These are phyloP conservation scores for Didymella glomerata DNA, from an alignment of 2,329 filamentous ascomycete genomes.

Conservation along the genomic window DNA sequence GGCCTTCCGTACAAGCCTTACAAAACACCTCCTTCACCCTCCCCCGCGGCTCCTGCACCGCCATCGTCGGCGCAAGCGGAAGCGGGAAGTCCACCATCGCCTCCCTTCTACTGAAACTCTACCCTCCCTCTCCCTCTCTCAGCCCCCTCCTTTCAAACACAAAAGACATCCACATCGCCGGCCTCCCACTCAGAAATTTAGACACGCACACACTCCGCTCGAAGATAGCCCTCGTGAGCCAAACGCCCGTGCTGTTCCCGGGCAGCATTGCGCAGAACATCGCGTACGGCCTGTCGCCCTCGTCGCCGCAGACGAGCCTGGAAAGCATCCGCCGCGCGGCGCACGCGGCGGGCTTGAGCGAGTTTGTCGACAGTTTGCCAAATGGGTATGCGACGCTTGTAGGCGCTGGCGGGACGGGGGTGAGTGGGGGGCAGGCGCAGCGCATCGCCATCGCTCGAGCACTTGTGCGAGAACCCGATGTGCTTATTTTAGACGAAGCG, in stretches of 20 bases:
- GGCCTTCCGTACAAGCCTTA: slow-evolving; percentile 63
- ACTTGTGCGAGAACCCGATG: slow-evolving; percentile 71
- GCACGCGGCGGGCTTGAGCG: slow-evolving; percentile 71
- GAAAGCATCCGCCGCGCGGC: slow-evolving; percentile 60
- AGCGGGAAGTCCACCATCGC: slow-evolving; percentile 91
- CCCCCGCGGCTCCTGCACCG: slow-evolving; percentile 69
- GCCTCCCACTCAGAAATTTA: slow-evolving; percentile 64
- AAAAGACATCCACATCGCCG: slow-evolving; percentile 65
- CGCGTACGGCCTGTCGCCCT: slow-evolving; percentile 72
- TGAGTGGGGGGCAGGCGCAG: slow-evolving; percentile 86
- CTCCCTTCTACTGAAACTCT: slow-evolving; percentile 76
- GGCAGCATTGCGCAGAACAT: slow-evolving; percentile 82
- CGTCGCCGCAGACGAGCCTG: slow-evolving; percentile 57
- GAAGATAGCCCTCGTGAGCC: slow-evolving; percentile 73
- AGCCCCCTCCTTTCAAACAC: background rate
- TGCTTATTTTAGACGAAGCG: slow-evolving; percentile 87
- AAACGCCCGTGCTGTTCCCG: slow-evolving; percentile 79
- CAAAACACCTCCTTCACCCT: slow-evolving; percentile 72
- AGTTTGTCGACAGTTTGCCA: slow-evolving; percentile 77
- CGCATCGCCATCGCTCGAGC: slow-evolving; percentile 82
- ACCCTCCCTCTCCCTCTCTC: slow-evolving; percentile 52
- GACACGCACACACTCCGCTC: slow-evolving; percentile 68
- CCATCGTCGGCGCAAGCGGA: slow-evolving; percentile 84
- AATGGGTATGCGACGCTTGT: slow-evolving; percentile 75
- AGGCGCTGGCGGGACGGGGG: slow-evolving; percentile 75